Conservation (phyloP, 2,329 filamentous ascomycete species). For the Fusarium dimerum region DNA sequence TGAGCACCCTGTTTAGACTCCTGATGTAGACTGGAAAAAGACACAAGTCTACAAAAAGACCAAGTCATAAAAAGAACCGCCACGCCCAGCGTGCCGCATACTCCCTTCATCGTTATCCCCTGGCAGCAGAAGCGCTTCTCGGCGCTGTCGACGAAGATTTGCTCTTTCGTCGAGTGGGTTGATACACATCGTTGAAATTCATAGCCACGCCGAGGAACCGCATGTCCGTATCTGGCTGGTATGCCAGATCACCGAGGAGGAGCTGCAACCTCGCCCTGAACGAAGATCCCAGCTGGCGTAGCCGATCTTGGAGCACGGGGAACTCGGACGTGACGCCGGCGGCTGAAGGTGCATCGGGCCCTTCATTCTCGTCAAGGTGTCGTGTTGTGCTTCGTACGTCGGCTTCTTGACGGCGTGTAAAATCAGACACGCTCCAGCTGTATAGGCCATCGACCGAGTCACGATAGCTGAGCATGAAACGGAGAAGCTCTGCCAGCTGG, state of each 20-base stretch:
- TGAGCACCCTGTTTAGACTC: neutral
- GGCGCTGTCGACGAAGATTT: constrained; percentile 34
- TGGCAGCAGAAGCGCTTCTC: constrained; percentile 25
- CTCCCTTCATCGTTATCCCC: constrained; percentile 20
- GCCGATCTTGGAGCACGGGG: constrained; percentile 71
- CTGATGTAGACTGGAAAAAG: neutral
- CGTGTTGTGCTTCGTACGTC: constrained; percentile 71
- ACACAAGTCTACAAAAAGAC: neutral
- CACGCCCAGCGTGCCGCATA: neutral
- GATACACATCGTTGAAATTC: constrained; percentile 99
- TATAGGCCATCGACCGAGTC: constrained; percentile 94
- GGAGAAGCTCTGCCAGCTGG: constrained; percentile 89
- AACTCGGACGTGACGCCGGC: constrained; percentile 68
- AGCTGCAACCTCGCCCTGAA: constrained; percentile 79
- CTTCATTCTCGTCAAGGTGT: constrained; percentile 28
- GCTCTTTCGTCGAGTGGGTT: constrained; percentile 68
- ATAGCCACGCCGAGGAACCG: constrained; percentile 94
- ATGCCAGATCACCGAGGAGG: constrained; percentile 84
- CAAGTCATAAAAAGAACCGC: neutral
- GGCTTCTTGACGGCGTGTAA: constrained; percentile 84
- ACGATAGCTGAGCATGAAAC: constrained; percentile 90
- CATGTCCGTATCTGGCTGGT: constrained; percentile 94
- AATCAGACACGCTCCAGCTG: constrained; percentile 92
- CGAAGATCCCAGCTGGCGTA: constrained; percentile 70
- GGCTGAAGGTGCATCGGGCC: constrained; percentile 16